Evolutionary conservation across 768 basidiomycete genomes (phyloP).

Genomic region (Fistulinella prunicolor): DNA sequence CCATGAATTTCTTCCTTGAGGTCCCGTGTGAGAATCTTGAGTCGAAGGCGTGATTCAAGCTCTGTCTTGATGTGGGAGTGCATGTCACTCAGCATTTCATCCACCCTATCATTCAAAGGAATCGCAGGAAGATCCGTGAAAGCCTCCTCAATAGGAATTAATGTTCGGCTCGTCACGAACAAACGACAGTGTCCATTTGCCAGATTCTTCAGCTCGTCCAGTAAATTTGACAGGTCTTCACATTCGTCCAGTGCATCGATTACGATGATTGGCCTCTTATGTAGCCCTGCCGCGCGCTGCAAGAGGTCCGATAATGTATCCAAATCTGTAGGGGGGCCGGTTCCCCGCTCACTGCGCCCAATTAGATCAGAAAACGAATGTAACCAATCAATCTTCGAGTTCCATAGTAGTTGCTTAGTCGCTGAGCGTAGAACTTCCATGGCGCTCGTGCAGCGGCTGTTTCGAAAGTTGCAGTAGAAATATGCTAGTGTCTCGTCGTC

Average conservation of each 20-base stretch:
- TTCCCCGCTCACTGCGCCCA: no score
- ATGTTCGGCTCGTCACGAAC: conserved; percentile 5
- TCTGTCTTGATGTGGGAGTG: no score
- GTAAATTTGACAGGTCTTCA: background rate
- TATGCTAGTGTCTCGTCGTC: background rate
- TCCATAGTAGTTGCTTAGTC: conserved; percentile 1
- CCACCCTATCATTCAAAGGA: no score
- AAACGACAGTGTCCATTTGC: background rate
- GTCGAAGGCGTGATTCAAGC: no score
- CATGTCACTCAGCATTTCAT: no score
- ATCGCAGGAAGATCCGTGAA: background rate
- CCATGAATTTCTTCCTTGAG: no score
- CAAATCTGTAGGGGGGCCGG: background rate
- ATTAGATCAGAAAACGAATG: conserved; percentile 1
- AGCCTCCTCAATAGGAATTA: background rate
- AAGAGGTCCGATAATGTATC: background rate
- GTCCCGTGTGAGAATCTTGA: no score
- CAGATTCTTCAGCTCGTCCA: background rate
- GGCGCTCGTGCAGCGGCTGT: background rate
- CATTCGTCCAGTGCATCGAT: conserved; percentile 17
- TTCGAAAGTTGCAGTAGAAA: conserved; percentile 12
- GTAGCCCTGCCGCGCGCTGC: background rate
- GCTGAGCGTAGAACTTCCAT: conserved; percentile 3
- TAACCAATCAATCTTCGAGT: background rate
- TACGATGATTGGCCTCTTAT: background rate